These are phyloP conservation scores for Arthonia radiata DNA, from an alignment of 495 filamentous ascomycete species.

Conservation along the genomic window DNA sequence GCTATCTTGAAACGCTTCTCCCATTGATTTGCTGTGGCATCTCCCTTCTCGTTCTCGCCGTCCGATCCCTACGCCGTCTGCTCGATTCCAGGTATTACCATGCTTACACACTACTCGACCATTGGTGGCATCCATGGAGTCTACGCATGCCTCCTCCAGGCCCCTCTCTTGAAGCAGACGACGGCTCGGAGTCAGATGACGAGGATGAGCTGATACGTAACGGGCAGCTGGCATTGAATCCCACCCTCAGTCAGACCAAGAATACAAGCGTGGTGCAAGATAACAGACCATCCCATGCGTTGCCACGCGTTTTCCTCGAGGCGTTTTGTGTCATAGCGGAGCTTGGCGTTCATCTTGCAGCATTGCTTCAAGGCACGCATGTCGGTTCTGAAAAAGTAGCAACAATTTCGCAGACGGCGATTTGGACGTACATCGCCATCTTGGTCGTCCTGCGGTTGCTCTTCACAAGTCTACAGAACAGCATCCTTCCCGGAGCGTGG, in stretches of 20 bases:
- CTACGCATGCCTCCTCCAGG: conserved; percentile 15
- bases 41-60: conserved; percentile 40
- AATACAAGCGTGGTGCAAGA: conserved; percentile 44
- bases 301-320: conserved; percentile 43
- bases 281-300: conserved; percentile 51
- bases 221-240: conserved; percentile 26
- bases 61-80: conserved; percentile 24
- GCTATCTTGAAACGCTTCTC: conserved; percentile 63
- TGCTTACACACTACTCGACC: conserved; percentile 25
- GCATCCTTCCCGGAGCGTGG: conserved; percentile 51
- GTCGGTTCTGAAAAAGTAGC: conserved; percentile 31
- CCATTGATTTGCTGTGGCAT: conserved; percentile 44
- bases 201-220: conserved; percentile 12
- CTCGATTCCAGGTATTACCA: conserved; percentile 20
- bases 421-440: conserved; percentile 62
- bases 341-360: conserved; percentile 37
- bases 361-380: conserved; percentile 28
- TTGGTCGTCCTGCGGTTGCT: conserved; percentile 50
- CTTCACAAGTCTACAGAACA: conserved; percentile 37
- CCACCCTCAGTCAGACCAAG: conserved; percentile 33
- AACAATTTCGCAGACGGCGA: conserved; percentile 35
- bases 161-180: conserved; percentile 18
- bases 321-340: conserved; percentile 45
- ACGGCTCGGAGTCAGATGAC: conserved; percentile 39
- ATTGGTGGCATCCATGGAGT: conserved; percentile 6